A percentile compares a stretch with the other conserved stretches of the same genome.
Evolutionary conservation across 169 alveolate species (phyloP).

Genomic region (Plasmodium coatneyi): DNA sequence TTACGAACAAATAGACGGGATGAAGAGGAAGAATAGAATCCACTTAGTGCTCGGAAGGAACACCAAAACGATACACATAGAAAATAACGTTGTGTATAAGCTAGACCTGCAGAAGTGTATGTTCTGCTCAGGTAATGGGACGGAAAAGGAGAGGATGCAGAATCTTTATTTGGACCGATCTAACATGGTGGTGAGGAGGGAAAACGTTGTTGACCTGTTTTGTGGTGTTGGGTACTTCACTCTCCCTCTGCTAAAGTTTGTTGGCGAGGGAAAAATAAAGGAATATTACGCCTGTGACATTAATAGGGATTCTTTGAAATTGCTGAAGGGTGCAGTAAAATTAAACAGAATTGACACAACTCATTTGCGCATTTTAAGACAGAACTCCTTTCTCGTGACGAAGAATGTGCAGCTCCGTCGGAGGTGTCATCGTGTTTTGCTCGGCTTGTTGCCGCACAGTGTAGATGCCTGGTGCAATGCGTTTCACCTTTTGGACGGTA

Average conservation of each 20-base stretch:
- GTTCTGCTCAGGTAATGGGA: constrained; percentile 84
- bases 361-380: constrained; percentile 7
- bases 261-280: constrained; percentile 44
- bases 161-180: background rate
- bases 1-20: constrained; percentile 73
- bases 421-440: constrained; percentile 73
- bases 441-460: constrained; percentile 84
- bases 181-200: constrained; percentile 18
- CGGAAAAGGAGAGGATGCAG: constrained; percentile 76
- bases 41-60: constrained; percentile 62
- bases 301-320: constrained; percentile 71
- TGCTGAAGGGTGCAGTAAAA: constrained; percentile 15
- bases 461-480: constrained; percentile 83
- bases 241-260: constrained; percentile 77
- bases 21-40: constrained; percentile 39
- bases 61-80: constrained; percentile 53
- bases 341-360: constrained; percentile 19
- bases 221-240: constrained; percentile 87
- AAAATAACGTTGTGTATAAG: constrained; percentile 77
- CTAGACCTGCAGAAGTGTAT: constrained; percentile 78
- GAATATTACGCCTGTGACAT: constrained; percentile 79
- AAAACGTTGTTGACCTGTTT: constrained; percentile 84
- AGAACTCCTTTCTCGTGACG: constrained; percentile 28
- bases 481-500: constrained; percentile 65
- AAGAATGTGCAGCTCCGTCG: constrained; percentile 75